A percentile compares a stretch with the other conserved stretches of the same genome.
Evolutionary conservation across 768 basidiomycete genomes (phyloP).

Genomic region (Leccinum olivaceopallidum): DNA sequence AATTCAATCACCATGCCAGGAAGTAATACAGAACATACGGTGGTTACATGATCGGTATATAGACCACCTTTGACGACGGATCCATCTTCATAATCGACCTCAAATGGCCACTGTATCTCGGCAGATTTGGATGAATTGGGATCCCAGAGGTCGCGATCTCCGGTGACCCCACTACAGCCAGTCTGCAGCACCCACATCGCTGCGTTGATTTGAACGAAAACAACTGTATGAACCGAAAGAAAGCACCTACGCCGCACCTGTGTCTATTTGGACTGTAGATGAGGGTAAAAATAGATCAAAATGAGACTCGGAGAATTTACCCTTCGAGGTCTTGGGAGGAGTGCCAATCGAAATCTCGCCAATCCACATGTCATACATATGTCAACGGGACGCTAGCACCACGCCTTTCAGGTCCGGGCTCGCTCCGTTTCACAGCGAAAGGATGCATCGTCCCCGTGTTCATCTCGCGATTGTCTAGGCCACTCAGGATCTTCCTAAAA

Average conservation of each 20-base stretch:
- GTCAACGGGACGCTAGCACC: not conserved
- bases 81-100: not conserved
- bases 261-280: not conserved
- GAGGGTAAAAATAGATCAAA: not conserved
- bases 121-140: not conserved
- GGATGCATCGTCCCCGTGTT: too few species aligned
- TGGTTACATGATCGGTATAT: not conserved
- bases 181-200: not conserved
- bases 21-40: not conserved
- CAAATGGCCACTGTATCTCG: not conserved
- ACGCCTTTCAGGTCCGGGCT: too few species aligned
- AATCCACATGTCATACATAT: too few species aligned
- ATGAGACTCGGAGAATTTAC: not conserved
- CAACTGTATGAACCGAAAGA: not conserved
- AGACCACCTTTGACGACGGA: not conserved
- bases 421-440: too few species aligned
- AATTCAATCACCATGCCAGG: not conserved
- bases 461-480: not conserved
- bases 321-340: too few species aligned
- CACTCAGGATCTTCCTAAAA: not conserved
- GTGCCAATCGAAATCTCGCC: too few species aligned
- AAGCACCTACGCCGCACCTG: not conserved
- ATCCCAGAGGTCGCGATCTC: not conserved
- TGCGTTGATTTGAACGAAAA: not conserved
- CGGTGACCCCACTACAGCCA: not conserved